Evolutionary conservation across 225 moss, liverwort and hornwort genomes (phyloP), one percentile per base, ranked within the genome.

Genomic region (Pseudisothecium myosuroides): DNA sequence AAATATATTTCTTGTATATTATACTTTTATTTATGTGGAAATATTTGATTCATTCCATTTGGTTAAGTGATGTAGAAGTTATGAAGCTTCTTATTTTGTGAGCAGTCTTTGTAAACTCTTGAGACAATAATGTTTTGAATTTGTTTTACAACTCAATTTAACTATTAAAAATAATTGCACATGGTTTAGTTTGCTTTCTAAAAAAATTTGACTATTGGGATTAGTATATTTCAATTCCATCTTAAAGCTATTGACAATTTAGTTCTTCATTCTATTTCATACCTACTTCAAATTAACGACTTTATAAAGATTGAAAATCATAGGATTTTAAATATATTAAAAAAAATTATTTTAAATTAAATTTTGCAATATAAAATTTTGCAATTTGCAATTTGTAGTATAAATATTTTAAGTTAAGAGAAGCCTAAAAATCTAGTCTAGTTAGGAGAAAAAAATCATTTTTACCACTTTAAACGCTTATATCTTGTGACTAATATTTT

Each of bases 151-250:
- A 37, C 1, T 67, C 6, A 67, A 21, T 67, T n/a, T 20, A 67
- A 67, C 10, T 19, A 36, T 11, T 19, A 36, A 6, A 31, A 2
- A 10, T 18, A 66, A 8, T 37, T 66, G 12, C 23, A 6, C 6
- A 39, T 68, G 13, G 7, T 23, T n/a, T 12, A 7, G 23, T n/a
- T 67, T 21, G 12, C 3, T 43, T 43, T 71, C 26, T 24, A 69
- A 69, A 24, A 69, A 0, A 23, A 9, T 13, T 2, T 21, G 6
- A 6, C 2, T 2, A 1, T 43, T 43, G 14, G 27, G 1, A 41
- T 71, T 41, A 41, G 41, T 14, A 0, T 14, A 3, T 41, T 24
- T 24, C 41, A 41, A 71, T 41, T 69, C 27, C 43, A 71, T 43
- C 27, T 27, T 41, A 26, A 27, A 41, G 41, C 41, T 12, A 71